Evolutionary conservation across 805 yeast genomes (phyloP).

Genomic region (Teunomyces atbi): DNA sequence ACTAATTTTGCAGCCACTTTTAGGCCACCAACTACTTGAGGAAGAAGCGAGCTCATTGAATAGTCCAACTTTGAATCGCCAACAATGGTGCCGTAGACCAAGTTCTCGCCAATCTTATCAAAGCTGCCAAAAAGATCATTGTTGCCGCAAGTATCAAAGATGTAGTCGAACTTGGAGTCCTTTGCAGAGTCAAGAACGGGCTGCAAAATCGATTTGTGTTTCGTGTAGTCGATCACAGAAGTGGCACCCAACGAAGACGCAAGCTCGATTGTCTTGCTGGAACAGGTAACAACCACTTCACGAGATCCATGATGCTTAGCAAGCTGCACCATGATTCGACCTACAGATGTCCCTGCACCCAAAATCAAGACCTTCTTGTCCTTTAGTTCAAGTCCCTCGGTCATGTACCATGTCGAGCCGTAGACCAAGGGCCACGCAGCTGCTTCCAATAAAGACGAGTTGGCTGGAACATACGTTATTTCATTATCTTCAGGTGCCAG

Average conservation of each 20-base stretch:
- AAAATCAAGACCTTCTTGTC: conserved; percentile 54
- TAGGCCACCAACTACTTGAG: not conserved
- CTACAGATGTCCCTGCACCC: conserved; percentile 76
- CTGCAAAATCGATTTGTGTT: conserved; percentile 32
- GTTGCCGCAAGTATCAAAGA: conserved; percentile 67
- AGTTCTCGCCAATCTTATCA: conserved; percentile 18
- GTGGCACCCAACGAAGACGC: conserved; percentile 58
- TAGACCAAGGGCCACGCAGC: conserved; percentile 65
- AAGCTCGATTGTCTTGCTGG: conserved; percentile 45
- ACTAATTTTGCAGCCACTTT: conserved; percentile 6
- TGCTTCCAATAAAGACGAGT: conserved; percentile 52
- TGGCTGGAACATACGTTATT: conserved; percentile 44
- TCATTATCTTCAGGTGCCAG: conserved; percentile 36
- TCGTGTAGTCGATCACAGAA: conserved; percentile 56
- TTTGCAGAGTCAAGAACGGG: conserved; percentile 33
- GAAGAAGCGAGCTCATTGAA: conserved; percentile 4
- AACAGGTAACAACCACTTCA: conserved; percentile 57
- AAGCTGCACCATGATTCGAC: conserved; percentile 54
- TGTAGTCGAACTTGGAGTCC: conserved; percentile 50
- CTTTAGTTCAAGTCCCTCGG: conserved; percentile 32
- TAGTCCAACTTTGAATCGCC: conserved; percentile 54
- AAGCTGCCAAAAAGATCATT: conserved; percentile 45
- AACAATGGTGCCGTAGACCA: conserved; percentile 52
- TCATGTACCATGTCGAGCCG: conserved; percentile 56
- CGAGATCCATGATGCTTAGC: conserved; percentile 48